Conservation (phyloP, 768 basidiomycete species). For the Hypholoma sublateritium region DNA sequence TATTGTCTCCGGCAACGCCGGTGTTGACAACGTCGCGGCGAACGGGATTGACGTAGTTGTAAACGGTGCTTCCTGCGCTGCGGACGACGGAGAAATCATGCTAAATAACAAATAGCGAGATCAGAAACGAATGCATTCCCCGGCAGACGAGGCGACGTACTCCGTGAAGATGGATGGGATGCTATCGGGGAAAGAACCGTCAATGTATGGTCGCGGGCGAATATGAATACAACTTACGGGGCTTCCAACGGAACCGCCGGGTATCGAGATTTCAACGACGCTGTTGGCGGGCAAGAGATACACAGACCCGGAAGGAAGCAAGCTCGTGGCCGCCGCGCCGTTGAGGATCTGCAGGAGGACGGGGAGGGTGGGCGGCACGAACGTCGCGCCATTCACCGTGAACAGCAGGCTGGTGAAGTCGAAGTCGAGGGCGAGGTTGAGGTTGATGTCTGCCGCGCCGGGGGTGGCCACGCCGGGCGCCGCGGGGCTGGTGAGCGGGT, state of each 20-base stretch:
- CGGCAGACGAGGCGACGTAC: constrained; percentile 17
- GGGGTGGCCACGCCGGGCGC: constrained; percentile 31
- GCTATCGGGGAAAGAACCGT: constrained; percentile 18
- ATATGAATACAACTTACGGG: constrained; percentile 27
- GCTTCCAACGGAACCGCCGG: constrained; percentile 33
- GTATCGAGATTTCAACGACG: constrained; percentile 48
- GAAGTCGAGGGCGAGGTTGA: constrained; percentile 30
- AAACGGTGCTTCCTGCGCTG: constrained; percentile 33
- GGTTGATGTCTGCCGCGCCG: constrained; percentile 39
- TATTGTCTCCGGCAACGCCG: constrained; percentile 31
- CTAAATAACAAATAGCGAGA: constrained; percentile 13
- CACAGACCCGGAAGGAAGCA: constrained; percentile 41
- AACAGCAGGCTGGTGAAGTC: constrained; percentile 21
- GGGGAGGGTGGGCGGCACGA: constrained; percentile 36
- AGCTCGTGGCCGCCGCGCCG: constrained; percentile 32
- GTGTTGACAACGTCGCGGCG: constrained; percentile 37
- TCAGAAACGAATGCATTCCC: background rate
- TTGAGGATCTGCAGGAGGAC: constrained; percentile 47
- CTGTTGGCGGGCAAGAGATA: constrained; percentile 42
- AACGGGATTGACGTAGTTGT: constrained; percentile 51
- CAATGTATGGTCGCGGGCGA: background rate
- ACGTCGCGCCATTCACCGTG: constrained; percentile 34
- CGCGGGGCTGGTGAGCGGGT: constrained; percentile 25
- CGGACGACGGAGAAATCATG: constrained; percentile 40
- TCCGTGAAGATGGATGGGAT: constrained; percentile 47